Evolutionary conservation across 2,329 filamentous ascomycete genomes (phyloP).

Genomic region (Clarireedia paspali): DNA sequence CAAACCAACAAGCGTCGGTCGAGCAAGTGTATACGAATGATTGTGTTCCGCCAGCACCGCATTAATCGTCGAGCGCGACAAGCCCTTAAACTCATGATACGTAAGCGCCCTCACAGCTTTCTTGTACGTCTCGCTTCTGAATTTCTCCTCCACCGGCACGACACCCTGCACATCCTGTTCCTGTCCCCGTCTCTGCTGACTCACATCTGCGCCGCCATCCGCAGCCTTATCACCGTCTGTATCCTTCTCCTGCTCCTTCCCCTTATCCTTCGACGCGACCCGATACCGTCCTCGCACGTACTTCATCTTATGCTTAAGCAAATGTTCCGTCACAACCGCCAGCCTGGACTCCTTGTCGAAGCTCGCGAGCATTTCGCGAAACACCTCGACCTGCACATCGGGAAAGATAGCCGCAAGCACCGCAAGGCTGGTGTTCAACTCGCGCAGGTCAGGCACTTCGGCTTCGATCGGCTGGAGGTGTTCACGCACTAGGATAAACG

Average conservation of each 20-base stretch:
- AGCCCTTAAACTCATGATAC: slow-evolving; percentile 67
- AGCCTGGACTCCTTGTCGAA: slow-evolving; percentile 71
- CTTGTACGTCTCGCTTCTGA: slow-evolving; percentile 60
- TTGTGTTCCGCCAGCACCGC: slow-evolving; percentile 76
- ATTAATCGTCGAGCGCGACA: slow-evolving; percentile 66
- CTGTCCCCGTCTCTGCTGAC: no score
- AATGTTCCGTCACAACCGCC: slow-evolving; percentile 67
- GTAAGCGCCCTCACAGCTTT: slow-evolving; percentile 60
- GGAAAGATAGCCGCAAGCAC: slow-evolving; percentile 68
- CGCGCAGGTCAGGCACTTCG: slow-evolving; percentile 55
- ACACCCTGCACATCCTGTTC: slow-evolving; percentile 1
- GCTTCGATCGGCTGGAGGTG: slow-evolving; percentile 41
- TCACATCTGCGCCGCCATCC: background rate
- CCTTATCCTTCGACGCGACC: slow-evolving; percentile 31
- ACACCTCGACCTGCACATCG: slow-evolving; percentile 73
- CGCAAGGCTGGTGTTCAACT: slow-evolving; percentile 63
- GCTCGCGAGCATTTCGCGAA: slow-evolving; percentile 69
- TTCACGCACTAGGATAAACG: slow-evolving; percentile 48
- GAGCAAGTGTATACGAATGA: slow-evolving; percentile 66
- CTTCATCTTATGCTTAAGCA: slow-evolving; percentile 63
- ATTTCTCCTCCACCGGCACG: slow-evolving; percentile 55
- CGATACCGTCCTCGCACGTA: slow-evolving; percentile 65
- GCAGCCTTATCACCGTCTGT: slow-evolving; percentile 21
- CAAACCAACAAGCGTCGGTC: slow-evolving; percentile 60
- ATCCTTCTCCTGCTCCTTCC: slow-evolving; percentile 23